phyloP scores from a whole-genome alignment of 805 yeast genomes.

The Candida nonsorbophila region DNA sequence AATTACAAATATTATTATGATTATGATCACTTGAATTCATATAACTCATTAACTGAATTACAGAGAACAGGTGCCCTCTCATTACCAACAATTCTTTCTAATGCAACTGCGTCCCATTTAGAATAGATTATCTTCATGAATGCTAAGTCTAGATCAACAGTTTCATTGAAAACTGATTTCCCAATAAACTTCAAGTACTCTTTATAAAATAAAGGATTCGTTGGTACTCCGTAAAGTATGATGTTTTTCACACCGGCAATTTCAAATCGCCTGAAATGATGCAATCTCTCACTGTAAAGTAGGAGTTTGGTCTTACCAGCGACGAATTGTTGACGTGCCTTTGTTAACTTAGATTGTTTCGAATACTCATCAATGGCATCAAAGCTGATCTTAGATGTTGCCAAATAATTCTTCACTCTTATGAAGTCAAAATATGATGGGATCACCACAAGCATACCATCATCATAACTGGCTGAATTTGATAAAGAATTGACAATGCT shows the following conservation, averaged over 20 bases:
- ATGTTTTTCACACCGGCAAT: constrained; percentile 80
- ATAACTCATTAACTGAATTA: constrained; percentile 66
- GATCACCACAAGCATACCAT: constrained; percentile 74
- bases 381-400: constrained; percentile 58
- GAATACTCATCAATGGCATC: constrained; percentile 83
- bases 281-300: constrained; percentile 91
- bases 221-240: constrained; percentile 77
- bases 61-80: constrained; percentile 64
- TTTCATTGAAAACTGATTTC: constrained; percentile 50
- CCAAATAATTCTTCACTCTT: constrained; percentile 66
- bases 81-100: constrained; percentile 83
- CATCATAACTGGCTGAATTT: constrained; percentile 55
- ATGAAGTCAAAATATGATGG: constrained; percentile 86
- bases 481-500: constrained; percentile 68
- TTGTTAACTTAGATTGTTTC: constrained; percentile 60
- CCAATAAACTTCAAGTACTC: constrained; percentile 73
- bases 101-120: constrained; percentile 70
- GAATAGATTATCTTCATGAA: constrained; percentile 60
- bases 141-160: constrained; percentile 40
- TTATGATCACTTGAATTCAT: constrained; percentile 47
- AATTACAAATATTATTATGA: background rate
- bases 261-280: constrained; percentile 83
- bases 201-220: constrained; percentile 76
- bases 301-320: constrained; percentile 58
- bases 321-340: constrained; percentile 66